These are phyloP conservation scores for Peronospora farinosa DNA, from an alignment of 352 stramenopile species.

Conservation along the genomic window DNA sequence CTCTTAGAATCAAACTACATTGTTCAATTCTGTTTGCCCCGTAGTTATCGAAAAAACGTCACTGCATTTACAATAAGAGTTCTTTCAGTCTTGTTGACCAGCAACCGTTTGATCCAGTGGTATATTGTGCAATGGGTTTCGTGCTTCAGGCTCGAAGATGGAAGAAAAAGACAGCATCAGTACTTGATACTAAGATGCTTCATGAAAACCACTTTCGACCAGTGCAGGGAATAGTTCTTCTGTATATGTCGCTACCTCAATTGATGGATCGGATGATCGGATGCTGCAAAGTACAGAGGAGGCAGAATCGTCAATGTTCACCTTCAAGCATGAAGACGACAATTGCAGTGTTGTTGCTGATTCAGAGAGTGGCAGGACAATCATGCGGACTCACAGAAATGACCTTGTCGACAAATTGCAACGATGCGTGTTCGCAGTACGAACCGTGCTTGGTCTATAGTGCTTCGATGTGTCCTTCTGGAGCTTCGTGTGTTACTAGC, in stretches of 20 bases:
- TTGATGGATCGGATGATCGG: constrained; percentile 7
- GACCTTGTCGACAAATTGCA: constrained; percentile 46
- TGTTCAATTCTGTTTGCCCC: no score
- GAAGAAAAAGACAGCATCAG: constrained; percentile 26
- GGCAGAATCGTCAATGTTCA: constrained; percentile 1
- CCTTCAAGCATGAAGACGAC: constrained; percentile 10
- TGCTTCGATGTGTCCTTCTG: constrained; percentile 21
- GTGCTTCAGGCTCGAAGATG: constrained; percentile 15
- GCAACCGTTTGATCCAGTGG: constrained; percentile 10
- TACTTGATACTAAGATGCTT: constrained; percentile 16
- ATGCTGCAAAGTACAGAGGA: constrained; percentile 12
- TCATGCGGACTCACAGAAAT: constrained; percentile 10
- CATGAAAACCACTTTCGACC: neutral
- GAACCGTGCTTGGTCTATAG: constrained; percentile 48
- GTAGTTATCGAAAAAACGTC: no score
- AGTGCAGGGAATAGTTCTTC: no score
- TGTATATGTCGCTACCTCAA: neutral
- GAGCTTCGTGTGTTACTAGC: constrained; percentile 16
- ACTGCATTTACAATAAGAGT: no score
- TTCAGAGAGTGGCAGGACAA: constrained; percentile 12
- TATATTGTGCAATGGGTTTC: constrained; percentile 18
- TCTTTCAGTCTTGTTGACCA: constrained; percentile 3
- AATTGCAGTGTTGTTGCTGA: constrained; percentile 13
- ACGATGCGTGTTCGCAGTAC: constrained; percentile 33
- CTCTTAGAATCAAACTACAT: no score